These are phyloP conservation scores for Ogataea wickerhamii DNA, from an alignment of 805 yeast species.

Conservation along the genomic window DNA sequence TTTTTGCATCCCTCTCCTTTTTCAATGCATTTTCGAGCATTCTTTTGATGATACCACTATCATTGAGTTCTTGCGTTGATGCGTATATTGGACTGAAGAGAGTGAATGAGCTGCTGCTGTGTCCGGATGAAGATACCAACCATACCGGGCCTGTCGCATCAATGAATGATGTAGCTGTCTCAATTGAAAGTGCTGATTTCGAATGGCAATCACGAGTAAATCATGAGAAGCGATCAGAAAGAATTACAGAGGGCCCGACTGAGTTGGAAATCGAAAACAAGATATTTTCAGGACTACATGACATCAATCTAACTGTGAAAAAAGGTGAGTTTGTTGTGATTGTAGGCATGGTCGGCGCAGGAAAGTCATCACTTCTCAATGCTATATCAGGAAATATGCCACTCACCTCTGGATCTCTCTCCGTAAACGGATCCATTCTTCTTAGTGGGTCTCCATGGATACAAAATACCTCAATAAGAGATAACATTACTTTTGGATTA, in stretches of 20 bases:
- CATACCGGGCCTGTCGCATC: background rate
- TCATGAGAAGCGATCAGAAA: background rate
- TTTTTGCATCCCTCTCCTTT: slow-evolving; percentile 65
- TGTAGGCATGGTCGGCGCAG: slow-evolving; percentile 79
- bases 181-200: slow-evolving; percentile 52
- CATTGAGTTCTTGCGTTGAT: slow-evolving; percentile 63
- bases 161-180: slow-evolving; percentile 38
- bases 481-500: slow-evolving; percentile 66
- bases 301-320: slow-evolving; percentile 50
- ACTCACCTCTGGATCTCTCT: slow-evolving; percentile 46
- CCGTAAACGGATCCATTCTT: slow-evolving; percentile 50
- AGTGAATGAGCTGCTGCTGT: slow-evolving; percentile 48
- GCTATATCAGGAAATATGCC: slow-evolving; percentile 71
- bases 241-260: slow-evolving; percentile 43
- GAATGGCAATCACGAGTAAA: slow-evolving; percentile 54
- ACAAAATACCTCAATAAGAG: slow-evolving; percentile 71
- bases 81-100: slow-evolving; percentile 57
- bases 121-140: slow-evolving; percentile 14
- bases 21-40: slow-evolving; percentile 58
- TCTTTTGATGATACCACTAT: slow-evolving; percentile 64
- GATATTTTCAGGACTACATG: slow-evolving; percentile 39
- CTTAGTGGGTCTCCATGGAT: slow-evolving; percentile 64
- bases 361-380: slow-evolving; percentile 67
- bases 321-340: slow-evolving; percentile 69
- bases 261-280: slow-evolving; percentile 27